Conservation (phyloP, 177 flowering plant genomes). For the Vitis hybrid region DNA sequence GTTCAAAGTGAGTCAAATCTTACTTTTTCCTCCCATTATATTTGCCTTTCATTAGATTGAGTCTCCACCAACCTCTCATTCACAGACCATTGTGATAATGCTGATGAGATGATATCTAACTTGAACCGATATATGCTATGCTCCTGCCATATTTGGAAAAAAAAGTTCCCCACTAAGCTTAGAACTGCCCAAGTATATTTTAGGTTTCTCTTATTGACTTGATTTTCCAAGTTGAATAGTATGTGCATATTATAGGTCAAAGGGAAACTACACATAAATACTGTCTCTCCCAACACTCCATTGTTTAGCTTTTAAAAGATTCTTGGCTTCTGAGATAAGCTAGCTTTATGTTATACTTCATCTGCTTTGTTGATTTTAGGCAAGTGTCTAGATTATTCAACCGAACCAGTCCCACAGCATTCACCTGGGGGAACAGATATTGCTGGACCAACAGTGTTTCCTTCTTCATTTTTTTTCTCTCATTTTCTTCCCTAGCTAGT, state of each 20-base stretch:
- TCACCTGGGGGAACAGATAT: conserved; percentile 4
- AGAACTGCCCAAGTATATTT: neutral
- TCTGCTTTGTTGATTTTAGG: conserved; percentile 15
- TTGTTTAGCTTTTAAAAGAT: conserved; percentile 17
- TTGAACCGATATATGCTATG: no score
- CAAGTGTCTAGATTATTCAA: conserved; percentile 11
- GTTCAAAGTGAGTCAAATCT: conserved; percentile 16
- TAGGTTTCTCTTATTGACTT: conserved; percentile 1
- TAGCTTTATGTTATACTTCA: conserved; percentile 2
- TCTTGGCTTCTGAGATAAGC: conserved; percentile 11
- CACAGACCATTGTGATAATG: no score
- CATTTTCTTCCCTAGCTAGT: neutral
- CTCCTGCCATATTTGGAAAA: no score
- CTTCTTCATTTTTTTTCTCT: neutral
- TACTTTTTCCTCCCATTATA: conserved; percentile 1
- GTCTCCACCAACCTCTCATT: neutral
- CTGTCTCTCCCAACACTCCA: conserved; percentile 2
- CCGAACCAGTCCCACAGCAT: conserved; percentile 10
- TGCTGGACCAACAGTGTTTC: neutral
- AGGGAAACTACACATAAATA: neutral
- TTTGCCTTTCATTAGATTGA: neutral
- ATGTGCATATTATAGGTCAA: neutral
- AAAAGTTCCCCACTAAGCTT: no score
- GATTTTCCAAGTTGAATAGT: neutral
- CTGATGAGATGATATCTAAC: no score